Evolutionary conservation across 352 stramenopile genomes (phyloP), one percentile per base, ranked within the genome.

Genomic region (Globisporangium paddicum): DNA sequence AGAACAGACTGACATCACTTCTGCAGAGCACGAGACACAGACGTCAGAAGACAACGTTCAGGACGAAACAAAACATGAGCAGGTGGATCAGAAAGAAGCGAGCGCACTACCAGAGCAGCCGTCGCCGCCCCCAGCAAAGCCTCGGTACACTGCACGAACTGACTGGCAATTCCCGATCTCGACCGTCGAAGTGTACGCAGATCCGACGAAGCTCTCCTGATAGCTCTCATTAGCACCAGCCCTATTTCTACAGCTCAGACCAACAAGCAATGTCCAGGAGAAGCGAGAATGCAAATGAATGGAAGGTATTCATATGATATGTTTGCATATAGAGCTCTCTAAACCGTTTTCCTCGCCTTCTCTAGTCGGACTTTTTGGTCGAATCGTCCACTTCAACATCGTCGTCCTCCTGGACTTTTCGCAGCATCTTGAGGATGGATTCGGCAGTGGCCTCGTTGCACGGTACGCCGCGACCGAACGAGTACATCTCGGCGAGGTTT

Each of bases 401-500:
- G 35, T 21, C 34, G 14, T 58, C 41, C 23, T 58, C 50, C 34
- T 64, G 19, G 18, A 58, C 58, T 26, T 64, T 64, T 16, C 58
- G 58, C 40, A 93, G 73, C 86, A 95, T 95, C 63, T 90, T 87
- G 40, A 95, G 72, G 60, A 95, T 95, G 18, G 83, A 86, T 16
- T 86, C 75, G 40, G 86, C 86, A 49, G 82, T 91, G 19, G 82
- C 78, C 37, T 91, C 73, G 55, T 87, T 95, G 57, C 83, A 77
- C 16, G 83, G 82, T 26, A 95, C 84, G 32, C 86, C 86, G 34
- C 74, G 74, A 18, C 86, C 86, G 18, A 83, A 63, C 23, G 73
- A 82, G 62, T 95, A 93, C 86, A 95, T 95, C 52, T 93, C 86
- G 14, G 86, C 86, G 6, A 95, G 71, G 63, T 93, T 95, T 66